Evolutionary conservation across 331 rosid genomes (phyloP), one percentile per base, ranked within the genome.

Genomic region (Saraca asoca): DNA sequence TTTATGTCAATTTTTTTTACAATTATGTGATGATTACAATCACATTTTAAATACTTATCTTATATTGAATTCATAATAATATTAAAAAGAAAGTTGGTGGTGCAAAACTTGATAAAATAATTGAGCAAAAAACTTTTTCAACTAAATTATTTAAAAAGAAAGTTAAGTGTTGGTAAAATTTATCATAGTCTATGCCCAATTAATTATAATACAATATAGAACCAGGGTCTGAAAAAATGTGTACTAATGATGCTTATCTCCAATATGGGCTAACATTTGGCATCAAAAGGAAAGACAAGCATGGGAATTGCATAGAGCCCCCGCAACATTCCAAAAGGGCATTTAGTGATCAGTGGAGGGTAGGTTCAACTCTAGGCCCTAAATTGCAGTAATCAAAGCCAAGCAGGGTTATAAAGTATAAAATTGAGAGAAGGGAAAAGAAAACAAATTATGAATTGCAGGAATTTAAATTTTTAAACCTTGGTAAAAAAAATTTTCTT

Each of bases 251-350:
- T 44, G 7, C 16, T 4, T 14, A 46, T n/a, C 17, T 12, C 51
- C 62, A 71, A 24, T 37, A 50, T 20, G 31, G 29, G 69, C 43
- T 61, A 55, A 57, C 44, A 12, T 43, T 56, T 43, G 50, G 63
- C 62, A 29, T 20, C 51, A 7, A 29, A 76, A 72, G 71, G 72
- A 42, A 41, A 15, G 46, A 56, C 60, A 75, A 51, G 4, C 73
- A 62, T 68, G 62, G n/a, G 6, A 46, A 55, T 63, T 56, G 72
- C 42, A 71, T 80, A 51, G 66, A 62, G 62, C 65, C 65, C 50
- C 68, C 62, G 16, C 12, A 64, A 45, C 31, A 35, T 5, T 24
- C 14, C 12, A 44, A 13, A 13, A 63, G 14, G 68, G 54, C 53
- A 64, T 50, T 20, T 2, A 51, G 43, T 17, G 45, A 65, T 20